Evolutionary conservation across 495 filamentous ascomycete species (phyloP), one percentile per base, ranked within the genome.

Genomic region (Annulohypoxylon moriforme): DNA sequence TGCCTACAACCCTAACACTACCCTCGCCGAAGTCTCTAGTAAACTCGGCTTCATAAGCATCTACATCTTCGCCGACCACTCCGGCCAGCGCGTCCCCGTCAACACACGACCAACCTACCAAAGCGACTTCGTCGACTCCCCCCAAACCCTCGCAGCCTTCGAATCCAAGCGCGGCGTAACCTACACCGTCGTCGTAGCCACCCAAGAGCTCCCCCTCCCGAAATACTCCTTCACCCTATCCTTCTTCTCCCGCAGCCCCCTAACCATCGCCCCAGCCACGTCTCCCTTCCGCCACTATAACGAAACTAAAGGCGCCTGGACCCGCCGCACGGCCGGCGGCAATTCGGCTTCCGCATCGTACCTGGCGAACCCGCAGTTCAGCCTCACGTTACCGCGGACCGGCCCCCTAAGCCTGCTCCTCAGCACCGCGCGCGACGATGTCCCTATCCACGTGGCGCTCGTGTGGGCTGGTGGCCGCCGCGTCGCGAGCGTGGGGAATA

Each of bases 81-180:
- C 85, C n/a, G 93, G 93, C n/a, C 83, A 89, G 25, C 85, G 90
- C 44, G 89, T 98, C 1, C 90, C 91, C 33, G 79, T 94, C 11
- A 88, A 85, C 58, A 92, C 95, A 58, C 86, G 85, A 9, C 84
- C 88, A 18, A 77, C 92, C 4, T 76, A 91, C 71, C 86, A 89
- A 44, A 90, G 91, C 1, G 90, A 92, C n/a, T 97, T 91, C 70
- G 94, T 98, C 36, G 94, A 97, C 77, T 95, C 94, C 1, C 94
- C 94, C 11, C 97, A 98, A 76, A 96, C 91, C 10, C 88, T 98
- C 13, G 89, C 96, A 31, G 88, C 90, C 61, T 85, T 96, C 42
- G 88, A 92, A 9, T 84, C 92, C 67, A 78, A 86, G 24, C 75
- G 88, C 18, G 75, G 80, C 24, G 82, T 83, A 20, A 82, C 84